Percentiles rank a stretch among this genome's conserved stretches.
These are phyloP conservation scores for Ophiostoma himal-ulmi DNA, from an alignment of 2,329 filamentous ascomycete genomes.

Conservation along the genomic window DNA sequence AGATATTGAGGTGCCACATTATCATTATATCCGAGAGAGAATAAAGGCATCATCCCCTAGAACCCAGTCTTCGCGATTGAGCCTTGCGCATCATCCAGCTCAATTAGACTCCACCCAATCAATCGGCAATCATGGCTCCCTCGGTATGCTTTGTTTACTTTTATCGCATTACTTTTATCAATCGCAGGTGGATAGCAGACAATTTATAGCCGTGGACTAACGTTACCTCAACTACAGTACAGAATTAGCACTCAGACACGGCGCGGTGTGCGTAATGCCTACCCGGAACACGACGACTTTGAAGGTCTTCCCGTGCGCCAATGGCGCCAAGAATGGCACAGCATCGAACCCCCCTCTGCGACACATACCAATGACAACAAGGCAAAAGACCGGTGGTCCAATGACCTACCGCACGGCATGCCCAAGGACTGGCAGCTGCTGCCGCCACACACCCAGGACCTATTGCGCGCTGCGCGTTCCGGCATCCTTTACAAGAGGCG, in stretches of 20 bases:
- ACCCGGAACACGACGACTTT: slow-evolving; percentile 57
- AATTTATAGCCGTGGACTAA: not conserved
- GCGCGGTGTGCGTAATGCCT: slow-evolving; percentile 51
- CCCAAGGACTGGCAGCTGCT: slow-evolving; percentile 77
- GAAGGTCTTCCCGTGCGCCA: slow-evolving; percentile 80
- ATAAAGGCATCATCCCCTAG: not conserved
- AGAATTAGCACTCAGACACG: slow-evolving; percentile 41
- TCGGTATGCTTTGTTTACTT: slow-evolving; percentile 11
- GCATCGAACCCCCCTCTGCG: slow-evolving; percentile 58
- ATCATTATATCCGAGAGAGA: not conserved
- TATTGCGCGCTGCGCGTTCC: slow-evolving; percentile 74
- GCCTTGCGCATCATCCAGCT: not conserved
- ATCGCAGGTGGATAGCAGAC: not conserved
- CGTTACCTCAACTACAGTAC: slow-evolving; percentile 20
- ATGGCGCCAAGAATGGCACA: slow-evolving; percentile 71
- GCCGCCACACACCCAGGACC: slow-evolving; percentile 70
- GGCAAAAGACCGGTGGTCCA: slow-evolving; percentile 63
- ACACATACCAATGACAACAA: slow-evolving; percentile 52
- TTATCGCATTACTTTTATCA: not conserved
- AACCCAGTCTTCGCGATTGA: not conserved
- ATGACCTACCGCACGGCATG: slow-evolving; percentile 72
- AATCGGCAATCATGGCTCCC: slow-evolving; percentile 16
- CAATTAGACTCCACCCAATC: not conserved
- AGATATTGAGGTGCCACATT: not conserved
- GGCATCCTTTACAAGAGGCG: slow-evolving; percentile 70